Evolutionary conservation across 257 asterid species (phyloP).

Genomic region (Lavandula angustifolia): DNA sequence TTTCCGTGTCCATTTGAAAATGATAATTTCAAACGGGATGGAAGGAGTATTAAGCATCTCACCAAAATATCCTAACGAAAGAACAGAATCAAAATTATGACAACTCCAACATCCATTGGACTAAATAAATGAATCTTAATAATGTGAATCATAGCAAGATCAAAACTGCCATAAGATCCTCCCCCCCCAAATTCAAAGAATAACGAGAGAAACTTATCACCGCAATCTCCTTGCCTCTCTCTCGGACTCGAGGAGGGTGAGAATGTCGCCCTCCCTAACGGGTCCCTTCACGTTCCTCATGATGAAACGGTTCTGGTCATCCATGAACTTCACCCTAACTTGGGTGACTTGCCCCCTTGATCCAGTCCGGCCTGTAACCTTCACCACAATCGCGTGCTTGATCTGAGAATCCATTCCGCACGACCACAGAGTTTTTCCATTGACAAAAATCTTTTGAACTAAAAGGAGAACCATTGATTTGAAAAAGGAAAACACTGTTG

Average conservation of each 20-base stretch:
- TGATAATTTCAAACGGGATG: too few relatives aligned
- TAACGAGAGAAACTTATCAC: background rate
- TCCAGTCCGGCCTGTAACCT: conserved; percentile 34
- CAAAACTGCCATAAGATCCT: too few relatives aligned
- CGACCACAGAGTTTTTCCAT: background rate
- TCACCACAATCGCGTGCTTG: conserved; percentile 34
- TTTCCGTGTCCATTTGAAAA: too few relatives aligned
- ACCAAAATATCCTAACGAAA: too few relatives aligned
- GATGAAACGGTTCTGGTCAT: conserved; percentile 28
- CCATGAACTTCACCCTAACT: conserved; percentile 36
- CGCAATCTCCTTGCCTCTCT: conserved; percentile 41
- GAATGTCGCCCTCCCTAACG: conserved; percentile 37
- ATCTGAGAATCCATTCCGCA: conserved; percentile 16
- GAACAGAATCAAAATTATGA: too few relatives aligned
- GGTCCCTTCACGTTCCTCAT: conserved; percentile 39
- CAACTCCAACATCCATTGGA: background rate
- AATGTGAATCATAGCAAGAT: too few relatives aligned
- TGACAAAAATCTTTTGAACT: background rate
- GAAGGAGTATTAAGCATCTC: too few relatives aligned
- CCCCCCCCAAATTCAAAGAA: too few relatives aligned
- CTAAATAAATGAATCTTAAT: too few relatives aligned
- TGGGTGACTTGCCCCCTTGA: conserved; percentile 37
- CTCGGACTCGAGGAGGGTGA: conserved; percentile 40
- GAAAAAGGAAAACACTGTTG: too few relatives aligned
- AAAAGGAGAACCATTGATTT: background rate